Evolutionary conservation across 148 eudicot genomes (phyloP).

Genomic region (Dysphania ambrosioides): DNA sequence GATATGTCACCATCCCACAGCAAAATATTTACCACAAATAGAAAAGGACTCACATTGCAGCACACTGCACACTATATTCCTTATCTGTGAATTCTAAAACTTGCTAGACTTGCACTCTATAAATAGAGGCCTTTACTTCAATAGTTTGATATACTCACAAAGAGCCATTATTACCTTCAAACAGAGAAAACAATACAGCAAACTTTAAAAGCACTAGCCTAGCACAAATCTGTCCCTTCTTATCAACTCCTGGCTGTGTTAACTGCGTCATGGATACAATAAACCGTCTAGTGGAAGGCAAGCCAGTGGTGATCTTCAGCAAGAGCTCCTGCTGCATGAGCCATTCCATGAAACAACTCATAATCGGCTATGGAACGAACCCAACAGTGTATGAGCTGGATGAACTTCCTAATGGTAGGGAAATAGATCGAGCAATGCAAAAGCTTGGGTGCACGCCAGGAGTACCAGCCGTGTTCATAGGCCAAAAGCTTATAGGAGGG

Average conservation of each 20-base stretch:
- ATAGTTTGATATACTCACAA: neutral
- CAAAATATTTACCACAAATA: conserved; percentile 13
- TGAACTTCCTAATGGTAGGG: conserved; percentile 37
- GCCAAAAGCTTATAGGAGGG: conserved; percentile 43
- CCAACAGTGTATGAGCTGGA: conserved; percentile 41
- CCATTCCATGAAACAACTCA: conserved; percentile 37
- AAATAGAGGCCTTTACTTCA: conserved; percentile 24
- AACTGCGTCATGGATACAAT: conserved; percentile 30
- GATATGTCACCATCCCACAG: conserved; percentile 20
- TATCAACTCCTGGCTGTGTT: neutral
- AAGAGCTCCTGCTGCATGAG: conserved; percentile 40
- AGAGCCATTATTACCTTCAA: conserved; percentile 10
- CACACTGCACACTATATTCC: conserved; percentile 20
- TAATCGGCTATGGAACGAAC: conserved; percentile 37
- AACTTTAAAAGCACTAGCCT: neutral
- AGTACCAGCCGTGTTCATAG: conserved; percentile 43
- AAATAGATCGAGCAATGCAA: conserved; percentile 38
- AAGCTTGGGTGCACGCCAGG: conserved; percentile 40
- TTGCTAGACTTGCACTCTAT: conserved; percentile 21
- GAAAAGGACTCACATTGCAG: conserved; percentile 2
- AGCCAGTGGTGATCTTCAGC: conserved; percentile 39
- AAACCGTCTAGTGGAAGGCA: conserved; percentile 31
- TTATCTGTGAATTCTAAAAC: conserved; percentile 7
- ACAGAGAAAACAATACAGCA: conserved; percentile 3
- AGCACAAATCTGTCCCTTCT: conserved; percentile 1